Evolutionary conservation across 805 yeast species (phyloP).

Genomic region (Yarrowia divulgata): DNA sequence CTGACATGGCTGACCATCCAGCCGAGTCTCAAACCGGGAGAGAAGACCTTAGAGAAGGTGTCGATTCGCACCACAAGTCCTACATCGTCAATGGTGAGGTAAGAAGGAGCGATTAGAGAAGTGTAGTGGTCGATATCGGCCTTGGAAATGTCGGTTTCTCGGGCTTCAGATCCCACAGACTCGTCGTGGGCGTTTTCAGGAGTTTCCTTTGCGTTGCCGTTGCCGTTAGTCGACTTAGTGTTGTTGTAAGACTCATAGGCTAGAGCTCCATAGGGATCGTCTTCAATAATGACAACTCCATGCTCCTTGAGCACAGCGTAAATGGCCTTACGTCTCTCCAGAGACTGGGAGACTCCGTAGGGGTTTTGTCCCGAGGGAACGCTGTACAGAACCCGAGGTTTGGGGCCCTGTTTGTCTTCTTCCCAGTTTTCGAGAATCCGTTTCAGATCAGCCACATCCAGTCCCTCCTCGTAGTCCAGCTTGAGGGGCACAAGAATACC

Average conservation of each 20-base stretch:
- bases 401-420: slow-evolving; percentile 52
- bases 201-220: background rate
- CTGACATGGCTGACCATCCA: slow-evolving; percentile 71
- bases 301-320: slow-evolving; percentile 69
- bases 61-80: slow-evolving; percentile 82
- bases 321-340: slow-evolving; percentile 63
- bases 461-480: slow-evolving; percentile 67
- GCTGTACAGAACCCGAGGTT: slow-evolving; percentile 60
- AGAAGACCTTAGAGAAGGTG: slow-evolving; percentile 78
- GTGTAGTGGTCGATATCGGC: slow-evolving; percentile 55
- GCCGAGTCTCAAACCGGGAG: slow-evolving; percentile 79
- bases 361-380: slow-evolving; percentile 89
- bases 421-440: slow-evolving; percentile 65
- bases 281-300: slow-evolving; percentile 76
- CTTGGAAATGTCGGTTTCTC: slow-evolving; percentile 48
- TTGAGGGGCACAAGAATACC: slow-evolving; percentile 68
- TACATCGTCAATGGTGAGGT: slow-evolving; percentile 71
- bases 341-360: slow-evolving; percentile 71
- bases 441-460: slow-evolving; percentile 65
- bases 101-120: slow-evolving; percentile 64
- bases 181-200: slow-evolving; percentile 15
- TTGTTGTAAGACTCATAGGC: slow-evolving; percentile 56
- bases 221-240: background rate
- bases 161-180: background rate
- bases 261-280: slow-evolving; percentile 85